Evolutionary conservation across 305 asterid genomes (phyloP).

Genomic region (Nicotiana rustica): DNA sequence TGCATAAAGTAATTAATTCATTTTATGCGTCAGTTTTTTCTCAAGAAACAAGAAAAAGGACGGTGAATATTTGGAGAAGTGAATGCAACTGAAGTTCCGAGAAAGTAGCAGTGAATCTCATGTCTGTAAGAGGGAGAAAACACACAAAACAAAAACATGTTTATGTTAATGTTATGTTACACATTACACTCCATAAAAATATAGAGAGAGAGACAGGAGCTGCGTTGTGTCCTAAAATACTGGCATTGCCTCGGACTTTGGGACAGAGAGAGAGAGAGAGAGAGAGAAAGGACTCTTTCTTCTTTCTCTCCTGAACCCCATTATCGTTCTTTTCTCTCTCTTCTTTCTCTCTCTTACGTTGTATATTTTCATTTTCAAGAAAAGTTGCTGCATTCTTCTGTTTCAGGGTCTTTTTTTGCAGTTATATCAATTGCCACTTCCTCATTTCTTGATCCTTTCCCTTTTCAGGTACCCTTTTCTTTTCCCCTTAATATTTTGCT

Average conservation of each 20-base stretch:
- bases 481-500: neutral
- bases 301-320: neutral
- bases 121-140: neutral
- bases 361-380: neutral
- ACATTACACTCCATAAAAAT: neutral
- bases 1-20: too few species aligned
- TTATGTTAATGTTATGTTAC: neutral
- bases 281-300: neutral
- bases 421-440: neutral
- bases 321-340: neutral
- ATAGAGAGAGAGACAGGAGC: neutral
- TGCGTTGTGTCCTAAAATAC: constrained; percentile 8
- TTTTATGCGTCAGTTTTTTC: too few species aligned
- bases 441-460: neutral
- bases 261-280: neutral
- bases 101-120: neutral
- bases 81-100: constrained; percentile 19
- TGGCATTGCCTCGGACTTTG: constrained; percentile 24
- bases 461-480: constrained; percentile 8
- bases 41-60: too few species aligned
- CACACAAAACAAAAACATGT: neutral
- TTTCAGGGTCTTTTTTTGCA: neutral
- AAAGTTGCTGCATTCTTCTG: constrained; percentile 1
- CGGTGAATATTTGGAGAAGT: too few species aligned
- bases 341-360: neutral